Base-by-base conservation (phyloP, 2,329 filamentous ascomycete genomes). In the Xylariaceae sp. region DNA sequence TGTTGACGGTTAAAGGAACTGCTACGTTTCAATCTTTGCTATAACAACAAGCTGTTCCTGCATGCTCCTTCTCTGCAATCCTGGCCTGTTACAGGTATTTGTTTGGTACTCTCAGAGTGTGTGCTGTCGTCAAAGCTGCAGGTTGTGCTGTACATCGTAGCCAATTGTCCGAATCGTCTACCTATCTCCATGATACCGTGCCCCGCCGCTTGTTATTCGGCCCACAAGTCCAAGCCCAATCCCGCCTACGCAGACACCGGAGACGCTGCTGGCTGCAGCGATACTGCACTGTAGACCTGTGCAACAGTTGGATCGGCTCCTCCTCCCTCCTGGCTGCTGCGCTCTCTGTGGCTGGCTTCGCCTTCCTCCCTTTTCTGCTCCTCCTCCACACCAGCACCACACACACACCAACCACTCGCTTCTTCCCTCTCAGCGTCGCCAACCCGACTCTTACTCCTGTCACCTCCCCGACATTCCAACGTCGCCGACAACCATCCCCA, bases 361-460 rank as follows among this genome's bases (percentile, higher is more conserved):
- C 59, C 59, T 62, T 62, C 62, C 61, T 63, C 62, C 62, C 60
- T 59, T 63, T 64, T 61, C 60, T 56, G 59, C 57, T 60, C 54
- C 57, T 60, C 54, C 57, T 51, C 58, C 57, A 57, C 42, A 48
- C 53, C 54, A 59, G 16, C 54, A 62, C 56, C 55, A 58, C 59
- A 65, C 59, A 66, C 63, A 58, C 54, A 56, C 22, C 22, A 28
- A 28, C 22, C 22, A 28, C 22, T 28, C 22, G 7, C 22, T 16
- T 38, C 34, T 38, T 38, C 34, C 34, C 16, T 38, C 13, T 38
- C 13, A 13, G 10, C 34, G 13, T 56, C 53, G 49, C 51, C 51
- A 47, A 54, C 55, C 51, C 57, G 46, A 56, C 57, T 51, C 57
- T 56, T 43, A 50, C 55, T 53, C 52, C 45, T 48, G 22, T 28